A percentile compares a stretch with the other conserved stretches of the same genome.
Conservation (phyloP, 257 asterid genomes). For the Nicotiana sylvestris region DNA sequence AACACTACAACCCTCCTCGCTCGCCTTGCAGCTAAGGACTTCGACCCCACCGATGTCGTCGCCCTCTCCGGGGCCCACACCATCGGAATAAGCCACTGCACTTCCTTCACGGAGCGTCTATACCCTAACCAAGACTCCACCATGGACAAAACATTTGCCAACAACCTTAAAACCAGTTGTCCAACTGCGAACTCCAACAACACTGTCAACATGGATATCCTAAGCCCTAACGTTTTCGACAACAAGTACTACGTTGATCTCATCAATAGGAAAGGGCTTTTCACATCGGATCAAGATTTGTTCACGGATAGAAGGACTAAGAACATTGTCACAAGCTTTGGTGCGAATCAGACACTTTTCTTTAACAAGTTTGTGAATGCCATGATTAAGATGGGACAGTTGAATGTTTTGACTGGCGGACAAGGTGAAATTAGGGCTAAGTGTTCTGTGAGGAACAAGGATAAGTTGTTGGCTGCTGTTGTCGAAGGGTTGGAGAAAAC, state of each 20-base stretch:
- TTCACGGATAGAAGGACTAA: not conserved
- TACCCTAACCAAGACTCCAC: constrained; percentile 6
- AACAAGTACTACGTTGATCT: constrained; percentile 11
- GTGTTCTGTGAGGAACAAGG: not conserved
- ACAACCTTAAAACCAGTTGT: not conserved
- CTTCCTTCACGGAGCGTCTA: constrained; percentile 1
- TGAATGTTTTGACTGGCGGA: not conserved
- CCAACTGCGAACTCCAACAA: not conserved
- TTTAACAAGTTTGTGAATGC: constrained; percentile 5
- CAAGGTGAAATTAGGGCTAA: constrained; percentile 15
- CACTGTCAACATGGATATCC: not conserved
- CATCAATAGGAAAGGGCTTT: not conserved
- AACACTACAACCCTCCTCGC: constrained; percentile 7
- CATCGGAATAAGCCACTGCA: constrained; percentile 6
- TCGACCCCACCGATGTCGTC: not conserved
- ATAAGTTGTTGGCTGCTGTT: not conserved
- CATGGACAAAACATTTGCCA: constrained; percentile 5
- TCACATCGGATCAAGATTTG: constrained; percentile 10
- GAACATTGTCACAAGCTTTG: not conserved
- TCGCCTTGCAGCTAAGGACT: not conserved
- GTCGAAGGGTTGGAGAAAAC: not conserved
- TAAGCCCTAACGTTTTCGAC: not conserved
- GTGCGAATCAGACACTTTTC: not conserved
- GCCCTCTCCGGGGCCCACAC: constrained; percentile 1
- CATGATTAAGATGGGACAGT: constrained; percentile 14